Evolutionary conservation across 2,329 filamentous ascomycete species (phyloP).

Genomic region (Atkinsonella hypoxylon): DNA sequence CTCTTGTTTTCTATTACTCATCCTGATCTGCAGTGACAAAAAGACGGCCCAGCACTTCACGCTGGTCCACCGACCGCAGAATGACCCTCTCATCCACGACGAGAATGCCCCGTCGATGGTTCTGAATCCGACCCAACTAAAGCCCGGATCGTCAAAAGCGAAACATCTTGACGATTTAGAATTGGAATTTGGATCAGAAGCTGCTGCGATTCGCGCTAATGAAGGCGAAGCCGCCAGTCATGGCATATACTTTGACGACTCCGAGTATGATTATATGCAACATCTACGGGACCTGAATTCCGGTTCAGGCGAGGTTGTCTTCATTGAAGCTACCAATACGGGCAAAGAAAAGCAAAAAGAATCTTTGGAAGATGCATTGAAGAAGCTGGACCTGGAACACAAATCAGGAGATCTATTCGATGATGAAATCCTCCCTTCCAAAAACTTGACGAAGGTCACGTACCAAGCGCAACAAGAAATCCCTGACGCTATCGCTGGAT

Average conservation of each 20-base stretch:
- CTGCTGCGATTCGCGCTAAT: slow-evolving; percentile 61
- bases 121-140: slow-evolving; percentile 54
- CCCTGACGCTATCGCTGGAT: slow-evolving; percentile 82
- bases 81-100: slow-evolving; percentile 96
- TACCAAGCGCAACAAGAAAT: slow-evolving; percentile 92
- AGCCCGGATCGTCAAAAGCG: slow-evolving; percentile 28
- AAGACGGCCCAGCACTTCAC: slow-evolving; percentile 87
- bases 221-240: slow-evolving; percentile 93
- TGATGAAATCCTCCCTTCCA: slow-evolving; percentile 64
- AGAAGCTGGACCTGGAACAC: slow-evolving; percentile 45
- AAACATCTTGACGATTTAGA: slow-evolving; percentile 66
- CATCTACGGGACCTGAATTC: slow-evolving; percentile 81
- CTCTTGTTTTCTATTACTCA: background rate
- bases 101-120: slow-evolving; percentile 80
- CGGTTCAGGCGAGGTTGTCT: slow-evolving; percentile 61
- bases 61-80: slow-evolving; percentile 89
- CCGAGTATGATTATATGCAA: slow-evolving; percentile 98
- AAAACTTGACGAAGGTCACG: slow-evolving; percentile 62
- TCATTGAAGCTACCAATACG: slow-evolving; percentile 67
- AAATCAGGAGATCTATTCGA: slow-evolving; percentile 50
- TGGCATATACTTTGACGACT: slow-evolving; percentile 90
- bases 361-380: slow-evolving; percentile 71
- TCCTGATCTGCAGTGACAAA: slow-evolving; percentile 47
- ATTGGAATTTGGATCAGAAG: slow-evolving; percentile 60
- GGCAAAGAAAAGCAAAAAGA: slow-evolving; percentile 64